These are phyloP conservation scores for Gigaspora rosea DNA, from an alignment of 192 early-diverging fungal species.

Conservation along the genomic window DNA sequence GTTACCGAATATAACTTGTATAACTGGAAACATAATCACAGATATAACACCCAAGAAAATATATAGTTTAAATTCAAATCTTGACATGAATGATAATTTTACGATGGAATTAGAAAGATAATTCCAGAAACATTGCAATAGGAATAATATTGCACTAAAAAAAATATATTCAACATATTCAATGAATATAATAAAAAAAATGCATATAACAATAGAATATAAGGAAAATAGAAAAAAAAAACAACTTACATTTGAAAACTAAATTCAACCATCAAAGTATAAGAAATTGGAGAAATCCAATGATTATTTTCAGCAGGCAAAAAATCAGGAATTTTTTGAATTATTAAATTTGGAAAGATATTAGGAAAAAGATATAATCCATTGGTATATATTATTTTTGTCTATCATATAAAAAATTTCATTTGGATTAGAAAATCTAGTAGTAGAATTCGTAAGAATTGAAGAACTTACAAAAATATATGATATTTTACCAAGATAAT, in stretches of 20 bases:
- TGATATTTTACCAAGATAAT: background rate
- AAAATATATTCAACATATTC: background rate
- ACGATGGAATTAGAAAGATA: conserved; percentile 39
- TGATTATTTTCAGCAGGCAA: background rate
- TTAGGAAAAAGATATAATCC: conserved; percentile 13
- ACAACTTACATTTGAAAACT: conserved; percentile 25
- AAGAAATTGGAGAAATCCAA: background rate
- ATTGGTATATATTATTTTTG: conserved; percentile 21
- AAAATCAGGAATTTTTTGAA: background rate
- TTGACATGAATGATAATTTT: conserved; percentile 36
- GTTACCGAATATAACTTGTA: conserved; percentile 33
- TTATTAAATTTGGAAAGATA: background rate
- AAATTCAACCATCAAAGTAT: conserved; percentile 4
- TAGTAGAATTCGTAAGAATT: background rate
- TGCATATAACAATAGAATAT: background rate
- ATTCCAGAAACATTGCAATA: conserved; percentile 46
- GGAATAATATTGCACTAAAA: conserved; percentile 33
- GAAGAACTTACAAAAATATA: background rate
- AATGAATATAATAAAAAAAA: background rate
- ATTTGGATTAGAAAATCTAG: background rate
- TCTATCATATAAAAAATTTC: background rate
- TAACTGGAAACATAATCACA: conserved; percentile 34
- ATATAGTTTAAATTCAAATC: conserved; percentile 37
- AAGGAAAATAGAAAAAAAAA: background rate
- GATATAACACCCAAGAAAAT: conserved; percentile 33